Conservation (phyloP, 441 rosid genomes). For the Syzygium malaccense region DNA sequence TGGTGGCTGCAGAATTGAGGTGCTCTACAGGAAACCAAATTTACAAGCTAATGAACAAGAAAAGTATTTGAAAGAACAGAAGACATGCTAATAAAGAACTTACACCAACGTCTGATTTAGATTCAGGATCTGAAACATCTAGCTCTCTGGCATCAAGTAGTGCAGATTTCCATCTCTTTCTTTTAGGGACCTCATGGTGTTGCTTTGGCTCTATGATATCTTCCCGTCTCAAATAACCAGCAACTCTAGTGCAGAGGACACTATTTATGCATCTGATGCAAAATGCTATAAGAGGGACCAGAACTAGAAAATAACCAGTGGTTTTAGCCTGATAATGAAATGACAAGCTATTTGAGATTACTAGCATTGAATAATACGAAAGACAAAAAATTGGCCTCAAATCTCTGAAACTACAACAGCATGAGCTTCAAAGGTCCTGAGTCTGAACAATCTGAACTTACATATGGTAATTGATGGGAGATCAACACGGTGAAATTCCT, state of each 20-base stretch:
- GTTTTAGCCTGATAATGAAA: conserved; percentile 23
- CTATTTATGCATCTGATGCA: conserved; percentile 34
- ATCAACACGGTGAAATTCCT: background rate
- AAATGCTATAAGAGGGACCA: conserved; percentile 30
- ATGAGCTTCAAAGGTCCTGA: background rate
- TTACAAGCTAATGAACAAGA: background rate
- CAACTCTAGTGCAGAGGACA: conserved; percentile 10
- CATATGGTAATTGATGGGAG: background rate
- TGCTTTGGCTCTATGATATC: background rate
- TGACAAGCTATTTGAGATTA: background rate
- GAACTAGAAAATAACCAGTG: conserved; percentile 27
- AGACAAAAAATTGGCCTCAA: background rate
- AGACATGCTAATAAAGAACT: background rate
- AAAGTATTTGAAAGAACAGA: background rate
- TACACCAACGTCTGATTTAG: background rate
- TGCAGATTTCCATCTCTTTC: conserved; percentile 29
- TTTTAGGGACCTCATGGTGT: conserved; percentile 4
- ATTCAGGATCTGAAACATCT: conserved; percentile 9
- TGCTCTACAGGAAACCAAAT: background rate
- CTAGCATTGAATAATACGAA: background rate
- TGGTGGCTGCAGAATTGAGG: background rate
- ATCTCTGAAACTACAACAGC: background rate
- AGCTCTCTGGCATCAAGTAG: conserved; percentile 18
- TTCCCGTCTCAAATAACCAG: background rate
- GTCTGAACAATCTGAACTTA: background rate